Evolutionary conservation across 257 asterid genomes (phyloP).

Genomic region (Solanum sejunctum): DNA sequence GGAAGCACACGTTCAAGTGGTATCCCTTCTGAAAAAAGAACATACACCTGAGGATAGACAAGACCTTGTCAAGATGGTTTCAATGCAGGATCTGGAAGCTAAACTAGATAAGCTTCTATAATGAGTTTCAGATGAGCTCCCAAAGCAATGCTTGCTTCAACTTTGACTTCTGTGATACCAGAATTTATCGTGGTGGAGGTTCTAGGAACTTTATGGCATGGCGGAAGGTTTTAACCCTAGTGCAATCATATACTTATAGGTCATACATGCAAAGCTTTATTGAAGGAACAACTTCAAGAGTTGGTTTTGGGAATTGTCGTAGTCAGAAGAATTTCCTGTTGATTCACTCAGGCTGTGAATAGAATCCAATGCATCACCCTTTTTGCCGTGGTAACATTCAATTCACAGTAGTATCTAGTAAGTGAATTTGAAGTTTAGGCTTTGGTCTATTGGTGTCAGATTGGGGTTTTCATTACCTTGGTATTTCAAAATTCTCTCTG

Average conservation of each 20-base stretch:
- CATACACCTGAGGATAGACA: conserved; percentile 62
- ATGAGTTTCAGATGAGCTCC: neutral
- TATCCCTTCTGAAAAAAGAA: conserved; percentile 63
- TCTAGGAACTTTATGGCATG: neutral
- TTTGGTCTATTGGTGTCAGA: neutral
- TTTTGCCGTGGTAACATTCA: neutral
- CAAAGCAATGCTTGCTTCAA: neutral
- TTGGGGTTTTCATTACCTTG: neutral
- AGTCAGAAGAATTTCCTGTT: neutral
- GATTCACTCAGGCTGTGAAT: neutral
- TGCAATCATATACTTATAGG: neutral
- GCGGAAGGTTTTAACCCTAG: neutral
- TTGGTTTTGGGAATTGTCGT: neutral
- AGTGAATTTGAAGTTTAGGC: neutral
- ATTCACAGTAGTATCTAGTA: neutral
- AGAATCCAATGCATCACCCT: neutral
- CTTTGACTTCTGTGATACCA: neutral
- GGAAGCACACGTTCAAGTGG: conserved; percentile 85
- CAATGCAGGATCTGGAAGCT: conserved; percentile 55
- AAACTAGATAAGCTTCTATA: conserved; percentile 68
- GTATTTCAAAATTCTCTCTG: neutral
- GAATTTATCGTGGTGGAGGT: neutral
- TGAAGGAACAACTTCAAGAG: neutral
- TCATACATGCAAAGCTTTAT: neutral
- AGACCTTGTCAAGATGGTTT: conserved; percentile 36